Conservation (phyloP, 225 moss, liverwort and hornwort species). For the Polytrichum commune region DNA sequence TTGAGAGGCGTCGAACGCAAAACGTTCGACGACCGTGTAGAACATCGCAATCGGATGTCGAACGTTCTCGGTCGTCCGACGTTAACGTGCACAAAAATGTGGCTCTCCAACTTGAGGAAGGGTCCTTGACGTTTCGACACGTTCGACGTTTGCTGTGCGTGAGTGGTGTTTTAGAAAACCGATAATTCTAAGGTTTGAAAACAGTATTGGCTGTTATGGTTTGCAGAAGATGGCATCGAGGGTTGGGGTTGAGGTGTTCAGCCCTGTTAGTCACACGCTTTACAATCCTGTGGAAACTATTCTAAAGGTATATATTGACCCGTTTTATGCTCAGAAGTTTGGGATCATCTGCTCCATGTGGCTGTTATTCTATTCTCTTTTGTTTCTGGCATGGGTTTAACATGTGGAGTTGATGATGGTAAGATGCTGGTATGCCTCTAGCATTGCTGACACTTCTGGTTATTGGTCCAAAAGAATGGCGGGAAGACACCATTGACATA, state of each 20-base stretch:
- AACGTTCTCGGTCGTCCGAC: too few relatives aligned
- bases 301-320: conserved; percentile 22
- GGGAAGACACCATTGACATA: conserved; percentile 75
- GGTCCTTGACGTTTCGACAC: too few relatives aligned
- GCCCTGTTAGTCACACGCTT: conserved; percentile 84
- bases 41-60: too few relatives aligned
- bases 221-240: conserved; percentile 57
- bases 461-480: conserved; percentile 55
- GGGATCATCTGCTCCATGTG: background rate
- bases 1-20: too few relatives aligned
- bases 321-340: background rate
- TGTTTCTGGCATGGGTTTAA: background rate
- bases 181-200: too few relatives aligned
- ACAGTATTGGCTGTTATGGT: background rate
- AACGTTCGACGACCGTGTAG: too few relatives aligned
- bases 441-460: conserved; percentile 3
- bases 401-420: too few relatives aligned
- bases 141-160: too few relatives aligned
- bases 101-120: too few relatives aligned
- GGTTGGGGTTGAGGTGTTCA: conserved; percentile 61
- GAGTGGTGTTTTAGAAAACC: too few relatives aligned
- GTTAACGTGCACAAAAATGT: too few relatives aligned
- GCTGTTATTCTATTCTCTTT: background rate
- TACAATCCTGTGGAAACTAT: conserved; percentile 72
- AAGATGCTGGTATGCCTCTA: too few relatives aligned